Conservation (phyloP, 305 asterid species). For the Withania somnifera region DNA sequence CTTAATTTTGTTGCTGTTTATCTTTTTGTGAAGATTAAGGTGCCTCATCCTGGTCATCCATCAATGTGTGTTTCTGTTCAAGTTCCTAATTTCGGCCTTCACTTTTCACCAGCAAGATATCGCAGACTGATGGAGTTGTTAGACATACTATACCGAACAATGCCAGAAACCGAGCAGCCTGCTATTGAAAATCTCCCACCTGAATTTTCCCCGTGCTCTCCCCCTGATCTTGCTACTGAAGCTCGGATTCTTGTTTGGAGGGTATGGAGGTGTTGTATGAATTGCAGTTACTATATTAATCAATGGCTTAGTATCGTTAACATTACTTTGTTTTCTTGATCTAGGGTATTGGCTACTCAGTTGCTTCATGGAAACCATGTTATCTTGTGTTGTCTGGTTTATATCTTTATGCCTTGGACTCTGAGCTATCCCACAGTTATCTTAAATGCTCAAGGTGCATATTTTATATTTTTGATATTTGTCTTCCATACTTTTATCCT, state of each 20-base stretch:
- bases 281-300: not conserved
- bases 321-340: conserved; percentile 17
- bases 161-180: conserved; percentile 50
- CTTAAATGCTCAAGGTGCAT: conserved; percentile 86
- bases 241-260: conserved; percentile 88
- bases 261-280: conserved; percentile 35
- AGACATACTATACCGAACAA: conserved; percentile 46
- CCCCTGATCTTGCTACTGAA: conserved; percentile 76
- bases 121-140: conserved; percentile 63
- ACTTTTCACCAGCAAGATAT: conserved; percentile 87
- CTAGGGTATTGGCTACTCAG: conserved; percentile 97
- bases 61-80: conserved; percentile 78
- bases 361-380: conserved; percentile 95
- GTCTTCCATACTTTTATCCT: conserved; percentile 3
- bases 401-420: conserved; percentile 80
- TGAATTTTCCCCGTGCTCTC: conserved; percentile 68
- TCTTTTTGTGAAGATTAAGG: conserved; percentile 59
- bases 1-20: not conserved
- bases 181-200: conserved; percentile 36
- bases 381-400: conserved; percentile 77
- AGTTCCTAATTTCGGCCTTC: conserved; percentile 90
- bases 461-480: conserved; percentile 5
- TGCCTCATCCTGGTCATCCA: conserved; percentile 77
- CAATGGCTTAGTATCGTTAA: conserved; percentile 4
- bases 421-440: conserved; percentile 71